Conservation (phyloP, 108 stramenopile species). For the Skeletonema grethae region DNA sequence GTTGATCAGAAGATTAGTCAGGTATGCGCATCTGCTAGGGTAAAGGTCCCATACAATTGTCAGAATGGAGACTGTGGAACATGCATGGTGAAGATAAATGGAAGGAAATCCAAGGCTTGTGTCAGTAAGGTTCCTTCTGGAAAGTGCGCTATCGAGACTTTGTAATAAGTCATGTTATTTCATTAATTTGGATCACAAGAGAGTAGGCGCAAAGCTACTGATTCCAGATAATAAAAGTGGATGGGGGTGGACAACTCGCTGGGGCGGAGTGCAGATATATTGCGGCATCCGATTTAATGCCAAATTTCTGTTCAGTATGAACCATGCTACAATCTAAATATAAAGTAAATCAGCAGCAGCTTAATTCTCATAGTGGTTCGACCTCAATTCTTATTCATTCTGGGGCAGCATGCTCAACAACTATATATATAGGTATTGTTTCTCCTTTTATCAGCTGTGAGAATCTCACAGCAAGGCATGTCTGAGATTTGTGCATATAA, state of each 20-base stretch:
- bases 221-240: too few species aligned
- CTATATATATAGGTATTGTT: too few species aligned
- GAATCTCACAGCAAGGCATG: neutral
- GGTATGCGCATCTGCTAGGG: slow-evolving; percentile 72
- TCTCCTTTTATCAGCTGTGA: too few species aligned
- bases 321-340: too few species aligned
- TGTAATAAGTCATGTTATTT: slow-evolving; percentile 26
- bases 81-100: slow-evolving; percentile 78
- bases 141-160: slow-evolving; percentile 67
- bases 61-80: slow-evolving; percentile 88
- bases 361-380: too few species aligned
- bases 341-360: too few species aligned
- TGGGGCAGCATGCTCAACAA: neutral
- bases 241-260: too few species aligned
- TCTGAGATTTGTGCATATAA: neutral
- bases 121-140: slow-evolving; percentile 61
- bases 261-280: too few species aligned
- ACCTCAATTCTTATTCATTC: too few species aligned
- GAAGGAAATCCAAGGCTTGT: slow-evolving; percentile 81
- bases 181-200: neutral
- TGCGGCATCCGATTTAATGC: neutral
- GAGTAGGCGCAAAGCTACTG: neutral
- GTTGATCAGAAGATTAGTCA: slow-evolving; percentile 80
- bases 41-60: slow-evolving; percentile 87
- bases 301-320: neutral